Conservation (phyloP, 352 stramenopile genomes). For the Globisporangium uncinulatum region DNA sequence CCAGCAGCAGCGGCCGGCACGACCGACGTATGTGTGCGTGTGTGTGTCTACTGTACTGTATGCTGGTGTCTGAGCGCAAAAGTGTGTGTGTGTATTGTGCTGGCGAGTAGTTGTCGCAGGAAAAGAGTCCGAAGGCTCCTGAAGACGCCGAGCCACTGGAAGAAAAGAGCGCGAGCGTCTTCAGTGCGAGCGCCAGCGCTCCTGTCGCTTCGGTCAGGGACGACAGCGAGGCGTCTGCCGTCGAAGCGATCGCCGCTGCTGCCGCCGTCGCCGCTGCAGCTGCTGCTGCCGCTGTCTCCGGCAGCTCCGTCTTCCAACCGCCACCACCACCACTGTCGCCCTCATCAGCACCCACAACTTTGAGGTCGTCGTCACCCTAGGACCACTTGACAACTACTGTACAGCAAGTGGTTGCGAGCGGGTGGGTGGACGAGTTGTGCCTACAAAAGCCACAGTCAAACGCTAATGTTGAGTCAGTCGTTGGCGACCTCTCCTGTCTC, state of each 20-base stretch:
- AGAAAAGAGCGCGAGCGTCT: constrained; percentile 5
- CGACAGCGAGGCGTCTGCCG: constrained; percentile 1
- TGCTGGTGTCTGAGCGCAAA: background rate
- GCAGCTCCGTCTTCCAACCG: background rate
- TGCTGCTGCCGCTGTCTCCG: background rate
- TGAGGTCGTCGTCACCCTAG: background rate
- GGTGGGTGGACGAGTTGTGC: too few species aligned
- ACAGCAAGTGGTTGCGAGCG: too few species aligned
- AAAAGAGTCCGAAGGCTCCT: background rate
- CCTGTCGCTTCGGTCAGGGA: background rate
- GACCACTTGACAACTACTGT: background rate
- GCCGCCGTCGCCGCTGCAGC: background rate
- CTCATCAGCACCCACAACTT: background rate
- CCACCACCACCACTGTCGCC: too few species aligned
- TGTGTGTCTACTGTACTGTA: background rate
- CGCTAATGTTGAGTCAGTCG: too few species aligned
- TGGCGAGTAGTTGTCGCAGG: background rate
- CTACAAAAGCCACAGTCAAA: too few species aligned
- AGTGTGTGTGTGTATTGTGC: background rate
- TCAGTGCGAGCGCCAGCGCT: background rate
- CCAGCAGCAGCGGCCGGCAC: constrained; percentile 1
- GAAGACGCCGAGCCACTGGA: constrained; percentile 6
- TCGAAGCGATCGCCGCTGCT: background rate
- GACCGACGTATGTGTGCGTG: background rate
- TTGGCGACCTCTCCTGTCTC: too few species aligned